phyloP scores from a whole-genome alignment of 2,329 filamentous ascomycete genomes.

The Teratosphaeria destructans region DNA sequence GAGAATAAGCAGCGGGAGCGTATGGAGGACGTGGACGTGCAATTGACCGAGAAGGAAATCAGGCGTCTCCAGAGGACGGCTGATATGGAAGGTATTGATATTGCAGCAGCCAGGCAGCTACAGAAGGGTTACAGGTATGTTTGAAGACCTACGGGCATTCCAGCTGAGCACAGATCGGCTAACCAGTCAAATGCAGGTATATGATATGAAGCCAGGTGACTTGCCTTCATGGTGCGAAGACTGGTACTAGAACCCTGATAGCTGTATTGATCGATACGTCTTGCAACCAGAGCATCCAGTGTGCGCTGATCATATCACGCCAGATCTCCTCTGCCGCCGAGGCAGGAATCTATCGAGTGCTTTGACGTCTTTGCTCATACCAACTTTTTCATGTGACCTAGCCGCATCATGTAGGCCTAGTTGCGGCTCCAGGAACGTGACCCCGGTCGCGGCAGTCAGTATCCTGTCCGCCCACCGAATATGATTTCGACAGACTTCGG shows the following conservation, averaged over 20 bases:
- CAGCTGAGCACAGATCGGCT: neutral
- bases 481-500: neutral
- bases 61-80: conserved; percentile 40
- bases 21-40: conserved; percentile 44
- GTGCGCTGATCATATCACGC: neutral
- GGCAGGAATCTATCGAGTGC: neutral
- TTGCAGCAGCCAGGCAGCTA: conserved; percentile 39
- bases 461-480: neutral
- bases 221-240: too few species aligned
- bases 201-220: neutral
- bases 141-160: neutral
- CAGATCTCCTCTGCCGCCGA: neutral
- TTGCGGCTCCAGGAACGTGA: neutral
- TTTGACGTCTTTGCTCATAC: neutral
- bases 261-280: too few species aligned
- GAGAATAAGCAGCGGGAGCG: conserved; percentile 43
- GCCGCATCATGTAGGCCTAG: neutral
- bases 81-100: conserved; percentile 41
- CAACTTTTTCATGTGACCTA: neutral
- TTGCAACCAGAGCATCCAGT: neutral
- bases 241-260: too few species aligned
- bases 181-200: neutral
- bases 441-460: neutral
- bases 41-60: conserved; percentile 40
- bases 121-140: conserved; percentile 48